Percentiles rank a stretch among this genome's conserved stretches.
Evolutionary conservation across 768 basidiomycete species (phyloP).

Genomic region (Rhizopogon rudus): DNA sequence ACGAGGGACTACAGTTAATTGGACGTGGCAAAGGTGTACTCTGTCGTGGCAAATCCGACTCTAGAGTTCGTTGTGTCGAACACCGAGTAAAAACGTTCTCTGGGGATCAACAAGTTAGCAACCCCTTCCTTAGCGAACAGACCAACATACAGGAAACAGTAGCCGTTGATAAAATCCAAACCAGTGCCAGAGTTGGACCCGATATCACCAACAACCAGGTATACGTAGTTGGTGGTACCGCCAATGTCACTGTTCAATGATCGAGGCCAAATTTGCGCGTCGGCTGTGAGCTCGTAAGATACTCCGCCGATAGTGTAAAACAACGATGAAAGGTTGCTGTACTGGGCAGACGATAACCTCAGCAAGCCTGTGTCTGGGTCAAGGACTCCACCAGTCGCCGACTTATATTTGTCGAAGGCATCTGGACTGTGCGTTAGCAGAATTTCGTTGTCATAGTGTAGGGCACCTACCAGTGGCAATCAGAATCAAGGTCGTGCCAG

Average conservation of each 20-base stretch:
- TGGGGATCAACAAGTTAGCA: neutral
- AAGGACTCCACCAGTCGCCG: constrained; percentile 3
- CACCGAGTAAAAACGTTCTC: constrained; percentile 32
- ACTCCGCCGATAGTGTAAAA: constrained; percentile 4
- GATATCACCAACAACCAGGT: constrained; percentile 11
- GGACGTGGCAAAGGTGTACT: constrained; percentile 15
- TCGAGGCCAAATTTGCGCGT: constrained; percentile 30
- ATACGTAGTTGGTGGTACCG: constrained; percentile 9
- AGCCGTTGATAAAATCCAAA: constrained; percentile 10
- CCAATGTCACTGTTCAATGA: constrained; percentile 30
- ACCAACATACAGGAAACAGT: neutral
- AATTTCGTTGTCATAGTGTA: neutral
- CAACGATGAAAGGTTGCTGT: neutral
- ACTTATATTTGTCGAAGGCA: constrained; percentile 9
- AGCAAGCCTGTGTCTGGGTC: constrained; percentile 13
- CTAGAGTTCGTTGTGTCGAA: constrained; percentile 27
- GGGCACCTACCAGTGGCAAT: constrained; percentile 5
- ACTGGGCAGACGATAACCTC: constrained; percentile 2
- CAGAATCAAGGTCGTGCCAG: constrained; percentile 29
- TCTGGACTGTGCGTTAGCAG: neutral
- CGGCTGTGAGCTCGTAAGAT: constrained; percentile 23
- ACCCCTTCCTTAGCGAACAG: constrained; percentile 5
- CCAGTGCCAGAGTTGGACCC: constrained; percentile 24
- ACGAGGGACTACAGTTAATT: neutral
- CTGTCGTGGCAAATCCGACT: constrained; percentile 29